A percentile compares a stretch with the other conserved stretches of the same genome.
Evolutionary conservation across 495 filamentous ascomycete species (phyloP).

Genomic region (Podospora sp.): DNA sequence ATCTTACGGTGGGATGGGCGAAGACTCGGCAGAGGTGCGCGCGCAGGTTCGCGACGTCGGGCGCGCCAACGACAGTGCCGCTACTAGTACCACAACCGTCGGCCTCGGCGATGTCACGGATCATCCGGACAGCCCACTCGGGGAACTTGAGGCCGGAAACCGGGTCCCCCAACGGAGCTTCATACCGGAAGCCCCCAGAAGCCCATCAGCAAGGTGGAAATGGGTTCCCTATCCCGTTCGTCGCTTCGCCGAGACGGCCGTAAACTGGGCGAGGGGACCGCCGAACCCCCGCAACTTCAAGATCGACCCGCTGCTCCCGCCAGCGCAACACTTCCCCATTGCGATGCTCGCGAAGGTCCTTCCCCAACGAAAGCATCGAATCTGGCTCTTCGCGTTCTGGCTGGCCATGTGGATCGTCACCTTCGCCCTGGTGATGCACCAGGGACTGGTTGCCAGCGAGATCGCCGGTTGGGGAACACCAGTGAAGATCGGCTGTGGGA

Average conservation of each 20-base stretch:
- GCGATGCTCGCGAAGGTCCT: conserved; percentile 62
- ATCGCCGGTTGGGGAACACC: conserved; percentile 72
- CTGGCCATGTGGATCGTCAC: conserved; percentile 72
- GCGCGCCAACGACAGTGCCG: conserved; percentile 16
- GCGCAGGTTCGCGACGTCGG: conserved; percentile 25
- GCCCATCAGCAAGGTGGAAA: conserved; percentile 41
- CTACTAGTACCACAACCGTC: conserved; percentile 21
- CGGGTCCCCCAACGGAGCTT: conserved; percentile 41
- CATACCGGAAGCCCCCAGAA: conserved; percentile 37
- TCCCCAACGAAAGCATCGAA: conserved; percentile 64
- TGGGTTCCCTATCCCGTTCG: conserved; percentile 55
- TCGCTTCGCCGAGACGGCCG: conserved; percentile 44
- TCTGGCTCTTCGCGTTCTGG: conserved; percentile 60
- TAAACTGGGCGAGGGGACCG: conserved; percentile 73
- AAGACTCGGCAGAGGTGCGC: conserved; percentile 18
- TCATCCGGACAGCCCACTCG: conserved; percentile 41
- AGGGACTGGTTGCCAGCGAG: conserved; percentile 63
- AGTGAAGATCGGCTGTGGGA: conserved; percentile 66
- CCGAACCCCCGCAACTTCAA: conserved; percentile 62
- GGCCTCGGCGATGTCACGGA: conserved; percentile 23
- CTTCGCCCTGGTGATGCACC: conserved; percentile 67
- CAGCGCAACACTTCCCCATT: conserved; percentile 68
- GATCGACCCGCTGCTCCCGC: conserved; percentile 70
- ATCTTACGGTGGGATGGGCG: conserved; percentile 19
- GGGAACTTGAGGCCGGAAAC: conserved; percentile 35